Evolutionary conservation across 306 rosid genomes (phyloP).

Genomic region (Prunus mume): DNA sequence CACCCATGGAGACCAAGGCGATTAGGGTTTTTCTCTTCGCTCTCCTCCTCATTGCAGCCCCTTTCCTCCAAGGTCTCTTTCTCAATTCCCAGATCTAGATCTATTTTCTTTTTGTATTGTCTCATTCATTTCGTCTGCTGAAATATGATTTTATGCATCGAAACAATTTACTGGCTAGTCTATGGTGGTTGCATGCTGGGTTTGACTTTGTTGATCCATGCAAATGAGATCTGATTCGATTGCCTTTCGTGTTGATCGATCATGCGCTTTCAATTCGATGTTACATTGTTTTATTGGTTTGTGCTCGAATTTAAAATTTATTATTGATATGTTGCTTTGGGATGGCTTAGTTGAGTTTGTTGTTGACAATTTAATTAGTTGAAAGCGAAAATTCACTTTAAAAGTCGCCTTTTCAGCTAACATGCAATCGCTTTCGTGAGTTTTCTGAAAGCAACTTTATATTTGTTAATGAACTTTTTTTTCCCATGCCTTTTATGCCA

Average conservation of each 20-base stretch:
- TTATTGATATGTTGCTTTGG: not conserved
- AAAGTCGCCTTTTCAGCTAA: not conserved
- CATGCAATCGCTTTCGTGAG: not conserved
- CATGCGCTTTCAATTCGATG: not conserved
- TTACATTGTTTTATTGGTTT: not conserved
- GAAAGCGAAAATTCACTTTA: not conserved
- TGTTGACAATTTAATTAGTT: not conserved
- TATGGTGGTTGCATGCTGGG: conserved; percentile 38
- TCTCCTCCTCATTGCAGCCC: conserved; percentile 67
- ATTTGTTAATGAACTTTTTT: not conserved
- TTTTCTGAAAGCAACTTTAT: not conserved
- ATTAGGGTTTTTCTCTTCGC: conserved; percentile 58
- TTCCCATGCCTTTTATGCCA: not conserved
- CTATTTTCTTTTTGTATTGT: conserved; percentile 3
- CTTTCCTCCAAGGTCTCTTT: conserved; percentile 63
- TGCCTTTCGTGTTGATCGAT: conserved; percentile 6
- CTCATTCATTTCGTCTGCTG: not conserved
- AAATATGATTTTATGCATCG: conserved; percentile 1
- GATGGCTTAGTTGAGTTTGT: not conserved
- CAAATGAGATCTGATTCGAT: conserved; percentile 27
- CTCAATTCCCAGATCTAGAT: conserved; percentile 55
- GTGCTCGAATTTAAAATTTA: not conserved
- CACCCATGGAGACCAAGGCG: conserved; percentile 42
- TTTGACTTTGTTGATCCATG: conserved; percentile 23
- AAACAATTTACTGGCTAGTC: not conserved